These are phyloP conservation scores for Penstemon eatonii DNA, from an alignment of 257 asterid genomes.

Conservation along the genomic window DNA sequence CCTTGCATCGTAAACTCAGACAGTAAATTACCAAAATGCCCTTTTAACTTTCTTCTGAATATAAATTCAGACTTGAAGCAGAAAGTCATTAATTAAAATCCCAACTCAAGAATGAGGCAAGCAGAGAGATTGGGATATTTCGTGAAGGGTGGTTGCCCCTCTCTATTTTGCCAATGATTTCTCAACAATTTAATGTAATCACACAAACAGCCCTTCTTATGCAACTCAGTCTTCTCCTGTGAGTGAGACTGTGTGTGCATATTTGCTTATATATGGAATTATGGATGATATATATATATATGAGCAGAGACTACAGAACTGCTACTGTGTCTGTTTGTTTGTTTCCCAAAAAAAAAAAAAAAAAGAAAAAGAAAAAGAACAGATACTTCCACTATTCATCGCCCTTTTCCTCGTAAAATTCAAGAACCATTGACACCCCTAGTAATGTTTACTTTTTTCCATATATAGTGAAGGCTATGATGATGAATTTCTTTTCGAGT, in stretches of 20 bases:
- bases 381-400: no score
- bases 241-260: not conserved
- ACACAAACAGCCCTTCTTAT: constrained; percentile 27
- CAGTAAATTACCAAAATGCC: constrained; percentile 12
- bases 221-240: constrained; percentile 11
- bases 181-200: not conserved
- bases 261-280: no score
- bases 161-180: constrained; percentile 28
- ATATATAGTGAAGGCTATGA: constrained; percentile 26
- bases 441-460: no score
- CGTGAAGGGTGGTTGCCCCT: constrained; percentile 32
- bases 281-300: not conserved
- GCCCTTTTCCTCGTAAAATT: not conserved
- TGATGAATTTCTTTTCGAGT: constrained; percentile 25
- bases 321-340: no score
- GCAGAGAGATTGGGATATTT: constrained; percentile 12
- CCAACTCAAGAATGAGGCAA: constrained; percentile 41
- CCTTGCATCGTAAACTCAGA: no score
- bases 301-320: not conserved
- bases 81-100: constrained; percentile 9
- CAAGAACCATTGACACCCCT: not conserved
- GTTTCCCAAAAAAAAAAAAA: no score
- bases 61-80: no score
- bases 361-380: no score
- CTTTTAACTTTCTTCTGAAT: not conserved